A percentile compares a stretch with the other conserved stretches of the same genome.
phyloP scores from a whole-genome alignment of 306 rosid species.

The Oemleria cerasiformis region DNA sequence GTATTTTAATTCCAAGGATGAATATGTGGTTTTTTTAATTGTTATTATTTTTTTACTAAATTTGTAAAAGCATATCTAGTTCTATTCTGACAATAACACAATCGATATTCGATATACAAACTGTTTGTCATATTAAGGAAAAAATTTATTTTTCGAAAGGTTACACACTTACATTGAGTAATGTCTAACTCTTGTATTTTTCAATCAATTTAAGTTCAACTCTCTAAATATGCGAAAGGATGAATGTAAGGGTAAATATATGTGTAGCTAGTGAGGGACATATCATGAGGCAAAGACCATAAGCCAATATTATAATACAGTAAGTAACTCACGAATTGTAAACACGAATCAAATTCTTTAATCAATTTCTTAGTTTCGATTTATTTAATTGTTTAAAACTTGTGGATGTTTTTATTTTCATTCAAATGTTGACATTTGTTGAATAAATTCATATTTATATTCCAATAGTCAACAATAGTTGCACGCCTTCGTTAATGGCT shows the following conservation, averaged over 20 bases:
- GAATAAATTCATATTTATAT: not conserved
- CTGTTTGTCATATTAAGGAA: not conserved
- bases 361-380: too few species aligned
- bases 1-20: too few species aligned
- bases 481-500: conserved; percentile 3
- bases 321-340: not conserved
- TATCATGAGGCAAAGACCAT: not conserved
- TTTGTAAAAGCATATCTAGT: too few species aligned
- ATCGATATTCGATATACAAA: not conserved
- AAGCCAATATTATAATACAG: not conserved
- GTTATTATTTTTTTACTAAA: not conserved
- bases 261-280: not conserved
- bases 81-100: not conserved
- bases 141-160: not conserved
- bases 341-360: too few species aligned
- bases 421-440: conserved; percentile 1
- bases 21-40: too few species aligned
- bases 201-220: not conserved
- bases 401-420: not conserved
- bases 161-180: not conserved
- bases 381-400: not conserved
- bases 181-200: not conserved
- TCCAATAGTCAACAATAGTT: not conserved
- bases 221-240: not conserved
- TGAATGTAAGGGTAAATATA: not conserved